Evolutionary conservation across 1,139 yeast species (phyloP), one percentile per base, ranked within the genome.

Genomic region (Saccharomyces hybrid): DNA sequence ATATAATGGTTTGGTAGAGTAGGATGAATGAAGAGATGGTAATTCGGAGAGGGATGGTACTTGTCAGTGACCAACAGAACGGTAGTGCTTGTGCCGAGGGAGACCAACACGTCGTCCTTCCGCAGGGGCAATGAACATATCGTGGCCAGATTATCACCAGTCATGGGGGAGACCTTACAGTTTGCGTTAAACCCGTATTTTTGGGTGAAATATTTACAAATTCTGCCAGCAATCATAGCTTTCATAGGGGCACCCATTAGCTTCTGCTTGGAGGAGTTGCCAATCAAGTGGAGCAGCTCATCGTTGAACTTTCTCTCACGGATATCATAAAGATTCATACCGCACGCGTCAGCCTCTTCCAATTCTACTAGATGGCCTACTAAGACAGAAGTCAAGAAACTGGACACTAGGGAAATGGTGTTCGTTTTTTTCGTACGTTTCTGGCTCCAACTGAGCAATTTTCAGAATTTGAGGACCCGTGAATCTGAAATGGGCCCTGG

Each of bases 101-200:
- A 87, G 3, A 90, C 78, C 63, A 90, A 76, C 47, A 87, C 81
- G 68, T 90, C 97, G 66, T 86, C 85, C 27, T 85, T 81, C 47
- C 78, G 76, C 59, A 90, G 75, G 1, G 97, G 96, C 51, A 90
- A 74, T 0, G 97, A 84, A 62, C 91, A 77, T 50, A 90, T 85
- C 0, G 97, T 90, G 1, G 96, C 96, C 55, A 91, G 78, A 67
- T 90, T 90, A 70, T 90, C 97, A 29, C 97, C 97, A 0, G 97
- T 90, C 63, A 89, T 86, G 6, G 87, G 75, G 62, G 80, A 83
- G 14, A 88, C 75, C 48, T 73, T 72, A 63, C 96, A 83, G 14
- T 76, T 68, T 2, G 72, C 56, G 34, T 69, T 67, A 58, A 88
- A 80, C 0, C 90, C 91, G 67, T 84, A 90, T 63, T 79, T 84